phyloP scores from a whole-genome alignment of 305 asterid species.

The Solanum hybrid region DNA sequence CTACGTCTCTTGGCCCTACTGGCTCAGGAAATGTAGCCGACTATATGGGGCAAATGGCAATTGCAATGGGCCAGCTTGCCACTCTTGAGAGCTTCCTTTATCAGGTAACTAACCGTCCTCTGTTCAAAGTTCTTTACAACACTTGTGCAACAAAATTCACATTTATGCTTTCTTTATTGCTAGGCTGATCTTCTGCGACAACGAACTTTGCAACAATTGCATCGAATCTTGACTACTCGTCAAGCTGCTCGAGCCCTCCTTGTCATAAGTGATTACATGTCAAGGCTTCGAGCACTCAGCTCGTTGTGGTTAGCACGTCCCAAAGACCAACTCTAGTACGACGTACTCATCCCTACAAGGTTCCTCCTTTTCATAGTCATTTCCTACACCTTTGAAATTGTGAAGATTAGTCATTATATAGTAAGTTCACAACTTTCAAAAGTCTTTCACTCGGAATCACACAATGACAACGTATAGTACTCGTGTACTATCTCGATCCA shows the following conservation, averaged over 20 bases:
- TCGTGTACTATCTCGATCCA: neutral
- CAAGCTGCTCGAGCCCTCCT: slow-evolving; percentile 93
- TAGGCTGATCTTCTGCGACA: slow-evolving; percentile 89
- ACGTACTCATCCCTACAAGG: neutral
- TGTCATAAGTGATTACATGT: slow-evolving; percentile 68
- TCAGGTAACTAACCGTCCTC: slow-evolving; percentile 35
- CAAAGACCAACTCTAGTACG: slow-evolving; percentile 26
- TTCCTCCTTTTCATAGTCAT: neutral
- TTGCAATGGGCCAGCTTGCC: slow-evolving; percentile 79
- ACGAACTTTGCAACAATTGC: slow-evolving; percentile 77
- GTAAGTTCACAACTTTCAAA: neutral
- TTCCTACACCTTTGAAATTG: neutral
- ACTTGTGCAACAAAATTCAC: neutral
- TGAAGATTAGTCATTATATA: neutral
- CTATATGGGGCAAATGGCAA: slow-evolving; percentile 89
- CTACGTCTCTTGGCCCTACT: slow-evolving; percentile 35
- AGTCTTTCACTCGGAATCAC: neutral
- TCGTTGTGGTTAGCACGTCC: slow-evolving; percentile 88
- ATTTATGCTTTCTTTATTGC: neutral
- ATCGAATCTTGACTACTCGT: slow-evolving; percentile 68
- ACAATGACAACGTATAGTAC: neutral
- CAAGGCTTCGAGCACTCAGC: slow-evolving; percentile 78
- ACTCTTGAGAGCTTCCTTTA: slow-evolving; percentile 68
- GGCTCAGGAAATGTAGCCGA: slow-evolving; percentile 51
- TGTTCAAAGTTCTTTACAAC: neutral